Base-by-base conservation (phyloP, 306 rosid genomes). In the Bauhinia variegata region DNA sequence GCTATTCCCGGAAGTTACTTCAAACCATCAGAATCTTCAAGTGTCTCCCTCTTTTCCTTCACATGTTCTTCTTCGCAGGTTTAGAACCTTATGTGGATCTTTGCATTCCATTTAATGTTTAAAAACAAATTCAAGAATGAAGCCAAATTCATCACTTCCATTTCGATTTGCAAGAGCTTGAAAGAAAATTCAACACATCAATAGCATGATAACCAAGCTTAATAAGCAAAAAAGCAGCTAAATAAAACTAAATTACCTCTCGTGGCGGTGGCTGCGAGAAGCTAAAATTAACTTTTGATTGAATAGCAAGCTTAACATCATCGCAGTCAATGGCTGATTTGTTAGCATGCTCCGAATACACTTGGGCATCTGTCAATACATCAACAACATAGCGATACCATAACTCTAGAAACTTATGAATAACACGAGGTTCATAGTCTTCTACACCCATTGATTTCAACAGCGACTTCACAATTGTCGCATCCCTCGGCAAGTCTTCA, bases 181-280 rank as follows among this genome's bases (percentile, higher is more conserved):
- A 54, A 54, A n/a, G 10, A 0, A 23, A 30, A 53, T 50, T 61
- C 60, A 46, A 44, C 18, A 31, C 34, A 0, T 8, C 11, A 0
- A 19, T 11, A 52, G 2, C 5, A 46, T 5, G 5, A 4, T 10
- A 62, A 44, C 0, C 4, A 44, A 0, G 54, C 23, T 44, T 8
- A 0, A 61, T 17, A 3, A n/a, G 54, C 54, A 49, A 2, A 6
- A 16, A 28, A 64, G n/a, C 8, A 23, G 15, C 14, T 3, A n/a
- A 41, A 33, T 31, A 56, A 28, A 67, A 53, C 30, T 0, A 18
- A 43, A 60, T 63, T 88, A 93, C 99, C 97, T 93, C 99, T 32
- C 99, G 79, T 16, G 97, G 97, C 28, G 99, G 96, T 61, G 99
- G 96, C 38, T 90, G 99, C 0, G 97, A 90, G 86, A 93, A 93